These are phyloP conservation scores for Phaeosphaeria sp. DNA, from an alignment of 2,329 filamentous ascomycete species.

Conservation along the genomic window DNA sequence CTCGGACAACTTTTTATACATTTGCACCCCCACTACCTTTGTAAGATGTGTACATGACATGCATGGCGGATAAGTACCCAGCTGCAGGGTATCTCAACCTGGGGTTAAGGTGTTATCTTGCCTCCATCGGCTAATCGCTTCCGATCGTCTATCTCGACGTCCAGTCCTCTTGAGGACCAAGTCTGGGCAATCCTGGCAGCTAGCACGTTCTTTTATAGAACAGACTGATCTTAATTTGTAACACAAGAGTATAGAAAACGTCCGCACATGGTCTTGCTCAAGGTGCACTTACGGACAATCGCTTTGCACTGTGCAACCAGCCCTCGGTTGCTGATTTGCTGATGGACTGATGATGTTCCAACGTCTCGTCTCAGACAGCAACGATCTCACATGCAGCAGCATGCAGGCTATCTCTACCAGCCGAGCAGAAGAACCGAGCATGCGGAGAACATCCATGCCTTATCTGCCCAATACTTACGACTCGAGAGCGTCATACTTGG, in stretches of 20 bases:
- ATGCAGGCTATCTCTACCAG: not conserved
- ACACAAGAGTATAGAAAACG: not conserved
- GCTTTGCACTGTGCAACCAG: not conserved
- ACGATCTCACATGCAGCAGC: not conserved
- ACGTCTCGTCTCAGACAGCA: not conserved
- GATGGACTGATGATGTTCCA: not conserved
- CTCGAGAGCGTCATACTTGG: not conserved
- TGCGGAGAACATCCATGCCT: slow-evolving; percentile 4
- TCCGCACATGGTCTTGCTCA: not conserved
- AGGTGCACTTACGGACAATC: too few relatives aligned
- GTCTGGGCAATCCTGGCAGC: not conserved
- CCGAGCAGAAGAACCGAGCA: not conserved
- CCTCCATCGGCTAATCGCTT: not conserved
- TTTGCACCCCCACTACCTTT: not conserved
- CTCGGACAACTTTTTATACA: not conserved
- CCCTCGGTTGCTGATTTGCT: not conserved
- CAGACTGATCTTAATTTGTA: not conserved
- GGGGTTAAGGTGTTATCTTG: not conserved
- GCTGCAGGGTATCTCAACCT: not conserved
- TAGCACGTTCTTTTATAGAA: not conserved
- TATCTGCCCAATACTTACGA: too few relatives aligned
- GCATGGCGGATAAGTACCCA: not conserved
- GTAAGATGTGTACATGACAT: not conserved
- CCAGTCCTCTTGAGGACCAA: not conserved
- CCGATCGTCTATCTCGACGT: not conserved